Conservation (phyloP, 179 eudicot genomes). For the Actinidia polygama region DNA sequence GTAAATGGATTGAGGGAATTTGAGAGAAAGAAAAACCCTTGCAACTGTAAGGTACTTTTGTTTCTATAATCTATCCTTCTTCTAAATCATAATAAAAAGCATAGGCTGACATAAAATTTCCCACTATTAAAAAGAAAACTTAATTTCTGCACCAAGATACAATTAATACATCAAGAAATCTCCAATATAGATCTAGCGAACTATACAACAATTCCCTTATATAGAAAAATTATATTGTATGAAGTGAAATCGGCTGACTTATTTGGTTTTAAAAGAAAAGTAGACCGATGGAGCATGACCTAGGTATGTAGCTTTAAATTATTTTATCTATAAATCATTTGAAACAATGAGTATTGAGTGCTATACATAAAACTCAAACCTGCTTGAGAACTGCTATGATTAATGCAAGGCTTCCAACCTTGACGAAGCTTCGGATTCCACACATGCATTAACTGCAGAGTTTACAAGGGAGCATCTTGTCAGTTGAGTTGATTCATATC, state of each 20-base stretch:
- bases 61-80: too few species aligned
- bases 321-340: background rate
- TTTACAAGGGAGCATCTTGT: constrained; percentile 22
- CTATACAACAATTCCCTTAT: background rate
- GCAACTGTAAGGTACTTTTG: too few species aligned
- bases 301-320: constrained; percentile 8
- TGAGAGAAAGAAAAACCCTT: too few species aligned
- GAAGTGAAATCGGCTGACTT: background rate
- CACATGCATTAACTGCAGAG: constrained; percentile 71
- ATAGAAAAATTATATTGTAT: background rate
- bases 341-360: background rate
- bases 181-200: background rate
- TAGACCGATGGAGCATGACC: background rate
- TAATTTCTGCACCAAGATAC: background rate
- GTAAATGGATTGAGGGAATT: too few species aligned
- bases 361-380: constrained; percentile 50
- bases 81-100: too few species aligned
- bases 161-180: background rate
- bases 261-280: background rate
- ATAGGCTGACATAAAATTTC: background rate
- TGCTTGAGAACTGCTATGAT: constrained; percentile 52
- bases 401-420: constrained; percentile 81
- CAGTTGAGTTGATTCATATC: constrained; percentile 20
- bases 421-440: constrained; percentile 75
- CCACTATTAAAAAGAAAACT: background rate